Percentiles rank a stretch among this genome's conserved stretches.
These are phyloP conservation scores for Metschnikowia reukaufii DNA, from an alignment of 805 yeast genomes.

Conservation along the genomic window DNA sequence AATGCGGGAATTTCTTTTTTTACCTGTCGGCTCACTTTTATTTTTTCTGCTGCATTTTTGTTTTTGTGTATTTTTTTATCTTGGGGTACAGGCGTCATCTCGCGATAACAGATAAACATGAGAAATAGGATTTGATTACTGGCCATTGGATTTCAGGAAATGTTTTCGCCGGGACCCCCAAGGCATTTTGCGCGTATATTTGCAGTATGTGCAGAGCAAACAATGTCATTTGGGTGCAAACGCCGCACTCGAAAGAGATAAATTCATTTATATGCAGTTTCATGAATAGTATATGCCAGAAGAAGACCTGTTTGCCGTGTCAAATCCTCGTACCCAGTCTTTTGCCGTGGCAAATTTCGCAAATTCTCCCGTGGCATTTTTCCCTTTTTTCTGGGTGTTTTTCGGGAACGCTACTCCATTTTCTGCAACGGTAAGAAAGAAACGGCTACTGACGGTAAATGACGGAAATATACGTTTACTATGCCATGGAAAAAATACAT, in stretches of 20 bases:
- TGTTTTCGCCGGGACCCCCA: background rate
- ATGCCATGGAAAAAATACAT: background rate
- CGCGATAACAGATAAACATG: conserved; percentile 6
- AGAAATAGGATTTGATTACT: conserved; percentile 4
- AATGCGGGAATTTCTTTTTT: conserved; percentile 4
- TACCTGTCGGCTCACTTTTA: no score
- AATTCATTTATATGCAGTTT: background rate
- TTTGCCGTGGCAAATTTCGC: background rate
- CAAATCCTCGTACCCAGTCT: background rate
- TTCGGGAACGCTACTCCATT: no score
- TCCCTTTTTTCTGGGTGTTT: background rate
- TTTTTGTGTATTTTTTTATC: background rate
- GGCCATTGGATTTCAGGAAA: background rate
- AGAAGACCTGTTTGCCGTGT: background rate
- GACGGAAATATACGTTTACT: background rate
- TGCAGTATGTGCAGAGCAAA: background rate
- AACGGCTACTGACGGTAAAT: background rate
- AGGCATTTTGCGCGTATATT: conserved; percentile 4
- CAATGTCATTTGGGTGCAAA: conserved; percentile 3
- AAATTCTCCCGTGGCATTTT: background rate
- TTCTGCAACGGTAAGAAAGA: background rate
- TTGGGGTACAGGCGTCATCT: conserved; percentile 1
- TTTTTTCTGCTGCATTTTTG: background rate
- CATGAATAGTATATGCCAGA: background rate
- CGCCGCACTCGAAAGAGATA: background rate